phyloP scores from a whole-genome alignment of 2,329 filamentous ascomycete genomes.

The Botrytis hyacinthi region DNA sequence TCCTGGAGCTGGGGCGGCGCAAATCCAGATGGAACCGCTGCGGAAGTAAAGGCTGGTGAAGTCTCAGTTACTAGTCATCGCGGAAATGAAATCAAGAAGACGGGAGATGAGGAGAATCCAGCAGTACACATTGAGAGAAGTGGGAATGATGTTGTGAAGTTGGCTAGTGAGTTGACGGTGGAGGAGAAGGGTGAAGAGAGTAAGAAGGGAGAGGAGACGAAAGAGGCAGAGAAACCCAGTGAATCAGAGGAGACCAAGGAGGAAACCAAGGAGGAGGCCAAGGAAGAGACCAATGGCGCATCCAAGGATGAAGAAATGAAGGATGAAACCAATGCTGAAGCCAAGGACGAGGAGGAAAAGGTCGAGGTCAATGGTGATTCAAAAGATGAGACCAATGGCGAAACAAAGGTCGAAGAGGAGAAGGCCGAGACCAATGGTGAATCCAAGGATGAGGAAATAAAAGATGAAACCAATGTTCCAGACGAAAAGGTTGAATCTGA shows the following conservation, averaged over 20 bases:
- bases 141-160: constrained; percentile 65
- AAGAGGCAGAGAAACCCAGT: background rate
- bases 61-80: constrained; percentile 58
- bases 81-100: constrained; percentile 64
- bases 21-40: constrained; percentile 55
- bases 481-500: constrained; percentile 23
- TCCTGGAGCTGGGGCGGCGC: constrained; percentile 61
- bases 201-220: constrained; percentile 37
- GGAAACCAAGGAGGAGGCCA: too few species aligned
- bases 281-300: background rate
- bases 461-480: constrained; percentile 28
- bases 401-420: constrained; percentile 22
- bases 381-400: constrained; percentile 25
- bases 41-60: constrained; percentile 58
- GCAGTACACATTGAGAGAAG: constrained; percentile 57
- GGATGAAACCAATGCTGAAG: constrained; percentile 26
- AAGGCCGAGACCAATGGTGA: constrained; percentile 28
- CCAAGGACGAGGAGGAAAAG: constrained; percentile 31
- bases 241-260: background rate
- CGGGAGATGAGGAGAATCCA: constrained; percentile 57
- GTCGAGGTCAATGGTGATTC: constrained; percentile 23
- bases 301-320: constrained; percentile 38
- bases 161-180: constrained; percentile 57
- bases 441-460: constrained; percentile 22
- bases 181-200: constrained; percentile 32